phyloP scores from a whole-genome alignment of 2,329 filamentous ascomycete species.

The Sporothrix pseudoabietina region DNA sequence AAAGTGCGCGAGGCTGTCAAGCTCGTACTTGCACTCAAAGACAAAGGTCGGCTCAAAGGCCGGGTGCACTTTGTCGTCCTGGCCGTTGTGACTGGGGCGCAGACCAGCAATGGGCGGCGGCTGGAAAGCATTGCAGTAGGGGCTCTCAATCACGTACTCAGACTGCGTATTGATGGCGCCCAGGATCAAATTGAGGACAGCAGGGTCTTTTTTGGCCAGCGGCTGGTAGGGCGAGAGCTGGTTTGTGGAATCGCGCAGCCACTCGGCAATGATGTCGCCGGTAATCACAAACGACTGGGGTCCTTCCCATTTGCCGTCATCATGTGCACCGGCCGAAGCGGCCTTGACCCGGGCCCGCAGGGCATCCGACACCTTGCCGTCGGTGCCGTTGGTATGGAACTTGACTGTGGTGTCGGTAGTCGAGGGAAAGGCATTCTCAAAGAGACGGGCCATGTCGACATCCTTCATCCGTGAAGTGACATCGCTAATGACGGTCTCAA shows the following conservation, averaged over 20 bases:
- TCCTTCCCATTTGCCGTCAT: conserved; percentile 73
- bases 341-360: conserved; percentile 40
- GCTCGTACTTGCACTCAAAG: conserved; percentile 98
- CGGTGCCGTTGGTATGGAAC: conserved; percentile 72
- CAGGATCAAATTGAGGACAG: conserved; percentile 60
- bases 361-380: conserved; percentile 38
- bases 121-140: conserved; percentile 98
- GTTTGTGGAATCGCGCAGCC: conserved; percentile 88
- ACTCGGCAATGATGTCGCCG: conserved; percentile 89
- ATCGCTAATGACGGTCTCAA: conserved; percentile 85
- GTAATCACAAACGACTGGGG: conserved; percentile 91
- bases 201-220: conserved; percentile 77
- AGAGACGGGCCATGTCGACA: conserved; percentile 84
- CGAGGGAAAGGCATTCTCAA: conserved; percentile 94
- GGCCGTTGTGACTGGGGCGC: conserved; percentile 69
- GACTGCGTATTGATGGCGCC: conserved; percentile 58
- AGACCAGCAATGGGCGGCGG: conserved; percentile 83
- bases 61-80: conserved; percentile 83
- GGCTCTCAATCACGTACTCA: conserved; percentile 90
- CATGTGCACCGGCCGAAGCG: conserved; percentile 38
- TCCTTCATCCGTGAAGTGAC: conserved; percentile 79
- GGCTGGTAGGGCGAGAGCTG: conserved; percentile 88
- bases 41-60: conserved; percentile 80
- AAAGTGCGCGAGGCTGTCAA: conserved; percentile 93
- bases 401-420: conserved; percentile 86